Evolutionary conservation across 306 rosid species (phyloP).

Genomic region (Luffa acutangula): DNA sequence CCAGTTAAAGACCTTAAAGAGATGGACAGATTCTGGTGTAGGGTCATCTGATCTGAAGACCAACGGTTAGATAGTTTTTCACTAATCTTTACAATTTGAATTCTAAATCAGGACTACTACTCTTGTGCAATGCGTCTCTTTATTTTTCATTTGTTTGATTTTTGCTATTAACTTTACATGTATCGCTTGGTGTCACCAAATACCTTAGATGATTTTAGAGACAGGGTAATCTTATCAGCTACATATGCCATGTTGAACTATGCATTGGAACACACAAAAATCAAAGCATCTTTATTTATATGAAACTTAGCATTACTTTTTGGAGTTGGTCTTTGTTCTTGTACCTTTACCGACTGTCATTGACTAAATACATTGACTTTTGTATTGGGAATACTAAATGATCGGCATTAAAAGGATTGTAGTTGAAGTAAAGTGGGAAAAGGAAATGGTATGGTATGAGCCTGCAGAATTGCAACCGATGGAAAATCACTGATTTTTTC

Average conservation of each 20-base stretch:
- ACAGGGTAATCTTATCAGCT: neutral
- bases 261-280: neutral
- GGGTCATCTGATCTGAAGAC: neutral
- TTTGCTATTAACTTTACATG: neutral
- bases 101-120: neutral
- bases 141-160: neutral
- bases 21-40: slow-evolving; percentile 8
- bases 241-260: neutral
- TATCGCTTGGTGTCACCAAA: neutral
- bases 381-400: neutral
- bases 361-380: neutral
- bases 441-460: neutral
- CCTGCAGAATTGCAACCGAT: neutral
- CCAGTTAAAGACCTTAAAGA: slow-evolving; percentile 6
- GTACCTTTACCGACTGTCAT: neutral
- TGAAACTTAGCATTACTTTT: neutral
- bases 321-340: neutral
- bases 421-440: neutral
- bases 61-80: slow-evolving; percentile 5
- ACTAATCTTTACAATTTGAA: neutral
- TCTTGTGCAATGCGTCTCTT: neutral
- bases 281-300: neutral
- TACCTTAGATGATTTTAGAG: neutral
- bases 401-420: neutral
- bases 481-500: neutral